A percentile compares a stretch with the other conserved stretches of the same genome.
Evolutionary conservation across 371 early-diverging fungal species (phyloP).

Genomic region (Rhizomucor miehei): DNA sequence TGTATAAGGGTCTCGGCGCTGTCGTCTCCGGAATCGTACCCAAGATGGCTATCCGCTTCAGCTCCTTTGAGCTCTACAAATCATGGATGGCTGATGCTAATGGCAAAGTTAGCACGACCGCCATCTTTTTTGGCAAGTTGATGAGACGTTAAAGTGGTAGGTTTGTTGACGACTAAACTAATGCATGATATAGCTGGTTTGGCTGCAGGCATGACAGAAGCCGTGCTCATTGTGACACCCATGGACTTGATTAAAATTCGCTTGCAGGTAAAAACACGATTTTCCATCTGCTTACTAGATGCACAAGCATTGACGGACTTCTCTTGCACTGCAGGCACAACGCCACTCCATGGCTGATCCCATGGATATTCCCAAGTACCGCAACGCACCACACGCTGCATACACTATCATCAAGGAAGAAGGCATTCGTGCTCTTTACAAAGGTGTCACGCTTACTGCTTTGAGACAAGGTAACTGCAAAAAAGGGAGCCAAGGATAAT

Average conservation of each 20-base stretch:
- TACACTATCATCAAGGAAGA: constrained; percentile 93
- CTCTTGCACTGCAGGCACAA: constrained; percentile 59
- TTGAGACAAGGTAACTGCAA: constrained; percentile 78
- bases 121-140: constrained; percentile 76
- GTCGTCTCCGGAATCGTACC: constrained; percentile 97
- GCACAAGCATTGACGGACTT: too few species aligned
- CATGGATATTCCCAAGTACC: constrained; percentile 93
- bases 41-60: constrained; percentile 98
- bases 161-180: background rate
- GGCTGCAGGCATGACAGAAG: constrained; percentile 94
- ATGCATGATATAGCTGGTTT: constrained; percentile 73
- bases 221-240: constrained; percentile 93
- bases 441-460: constrained; percentile 93
- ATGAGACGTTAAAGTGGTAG: background rate
- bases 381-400: constrained; percentile 92
- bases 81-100: constrained; percentile 69
- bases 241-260: constrained; percentile 98
- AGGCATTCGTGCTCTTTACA: constrained; percentile 86
- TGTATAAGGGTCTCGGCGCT: constrained; percentile 97
- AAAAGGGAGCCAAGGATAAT: background rate
- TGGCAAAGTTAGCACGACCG: constrained; percentile 71
- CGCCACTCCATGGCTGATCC: constrained; percentile 96
- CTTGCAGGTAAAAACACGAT: constrained; percentile 58
- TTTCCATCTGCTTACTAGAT: background rate
- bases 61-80: constrained; percentile 95